These are phyloP conservation scores for Centrapalus pauciflorus DNA, from an alignment of 129 eudicot species.

Conservation along the genomic window DNA sequence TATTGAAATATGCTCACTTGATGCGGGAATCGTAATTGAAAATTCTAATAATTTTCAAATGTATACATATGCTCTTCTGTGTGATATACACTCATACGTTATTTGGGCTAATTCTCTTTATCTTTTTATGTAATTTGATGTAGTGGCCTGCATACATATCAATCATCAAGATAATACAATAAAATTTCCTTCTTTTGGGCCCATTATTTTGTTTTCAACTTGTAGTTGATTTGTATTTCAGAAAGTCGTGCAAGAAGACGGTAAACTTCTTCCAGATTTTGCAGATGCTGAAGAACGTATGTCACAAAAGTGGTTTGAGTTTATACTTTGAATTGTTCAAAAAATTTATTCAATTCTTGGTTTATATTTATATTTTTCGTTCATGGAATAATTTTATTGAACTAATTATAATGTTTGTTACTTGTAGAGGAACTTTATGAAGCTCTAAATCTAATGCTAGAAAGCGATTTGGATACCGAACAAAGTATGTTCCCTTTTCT, in stretches of 20 bases:
- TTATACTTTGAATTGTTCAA: background rate
- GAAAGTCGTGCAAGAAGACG: conserved; percentile 82
- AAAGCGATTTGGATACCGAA: conserved; percentile 72
- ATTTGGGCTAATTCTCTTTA: background rate
- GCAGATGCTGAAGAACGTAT: conserved; percentile 92
- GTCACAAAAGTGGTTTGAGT: conserved; percentile 22
- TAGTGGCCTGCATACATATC: background rate
- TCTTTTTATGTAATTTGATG: too few species aligned
- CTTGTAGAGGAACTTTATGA: conserved; percentile 87
- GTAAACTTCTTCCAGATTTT: conserved; percentile 77
- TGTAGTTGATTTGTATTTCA: conserved; percentile 24
- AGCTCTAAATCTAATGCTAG: conserved; percentile 76
- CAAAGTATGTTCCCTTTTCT: conserved; percentile 45
- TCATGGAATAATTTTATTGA: background rate
- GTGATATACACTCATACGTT: background rate
- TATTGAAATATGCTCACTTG: too few species aligned
- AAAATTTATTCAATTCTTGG: background rate
- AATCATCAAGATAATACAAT: background rate
- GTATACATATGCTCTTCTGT: background rate
- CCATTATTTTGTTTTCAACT: background rate
- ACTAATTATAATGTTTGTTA: conserved; percentile 16
- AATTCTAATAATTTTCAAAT: too few species aligned
- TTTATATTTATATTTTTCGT: background rate
- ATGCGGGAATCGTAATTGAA: too few species aligned
- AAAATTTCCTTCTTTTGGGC: background rate